A percentile compares a stretch with the other conserved stretches of the same genome.
These are phyloP conservation scores for Trametes cubensis DNA, from an alignment of 768 basidiomycete species.

Conservation along the genomic window DNA sequence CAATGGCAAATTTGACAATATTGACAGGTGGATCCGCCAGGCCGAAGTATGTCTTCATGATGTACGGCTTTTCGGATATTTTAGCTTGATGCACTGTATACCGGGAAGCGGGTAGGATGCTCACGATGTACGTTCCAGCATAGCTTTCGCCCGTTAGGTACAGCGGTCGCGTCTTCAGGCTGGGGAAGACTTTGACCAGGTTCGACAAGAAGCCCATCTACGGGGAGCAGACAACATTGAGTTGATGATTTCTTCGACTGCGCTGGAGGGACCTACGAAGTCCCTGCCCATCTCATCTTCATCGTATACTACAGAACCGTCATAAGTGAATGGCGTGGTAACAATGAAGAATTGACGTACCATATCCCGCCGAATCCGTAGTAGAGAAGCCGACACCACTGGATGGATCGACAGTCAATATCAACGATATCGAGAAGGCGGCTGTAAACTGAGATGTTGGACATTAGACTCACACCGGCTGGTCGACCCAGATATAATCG, in stretches of 20 bases:
- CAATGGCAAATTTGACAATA: constrained; percentile 68
- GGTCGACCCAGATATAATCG: constrained; percentile 75
- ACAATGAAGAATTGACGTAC: constrained; percentile 31
- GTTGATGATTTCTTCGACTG: no score
- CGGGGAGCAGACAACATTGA: background rate
- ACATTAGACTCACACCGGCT: constrained; percentile 53
- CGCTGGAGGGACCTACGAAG: constrained; percentile 46
- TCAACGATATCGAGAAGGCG: no score
- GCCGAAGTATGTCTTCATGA: constrained; percentile 69
- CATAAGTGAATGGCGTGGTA: no score
- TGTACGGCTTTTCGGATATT: constrained; percentile 58
- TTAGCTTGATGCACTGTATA: background rate
- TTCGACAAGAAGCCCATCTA: constrained; percentile 75
- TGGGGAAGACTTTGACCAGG: constrained; percentile 74
- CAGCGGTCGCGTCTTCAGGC: constrained; percentile 64
- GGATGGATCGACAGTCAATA: no score
- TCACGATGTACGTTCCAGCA: constrained; percentile 69
- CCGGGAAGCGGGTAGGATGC: background rate
- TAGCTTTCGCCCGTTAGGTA: constrained; percentile 76
- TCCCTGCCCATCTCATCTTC: constrained; percentile 67
- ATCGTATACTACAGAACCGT: constrained; percentile 30
- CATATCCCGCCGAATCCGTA: constrained; percentile 59
- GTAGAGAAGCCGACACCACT: constrained; percentile 69
- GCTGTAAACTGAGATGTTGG: no score
- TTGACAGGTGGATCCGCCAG: constrained; percentile 66